A percentile compares a stretch with the other conserved stretches of the same genome.
phyloP scores from a whole-genome alignment of 2,329 filamentous ascomycete species.

The Cadophora luteo-olivacea region DNA sequence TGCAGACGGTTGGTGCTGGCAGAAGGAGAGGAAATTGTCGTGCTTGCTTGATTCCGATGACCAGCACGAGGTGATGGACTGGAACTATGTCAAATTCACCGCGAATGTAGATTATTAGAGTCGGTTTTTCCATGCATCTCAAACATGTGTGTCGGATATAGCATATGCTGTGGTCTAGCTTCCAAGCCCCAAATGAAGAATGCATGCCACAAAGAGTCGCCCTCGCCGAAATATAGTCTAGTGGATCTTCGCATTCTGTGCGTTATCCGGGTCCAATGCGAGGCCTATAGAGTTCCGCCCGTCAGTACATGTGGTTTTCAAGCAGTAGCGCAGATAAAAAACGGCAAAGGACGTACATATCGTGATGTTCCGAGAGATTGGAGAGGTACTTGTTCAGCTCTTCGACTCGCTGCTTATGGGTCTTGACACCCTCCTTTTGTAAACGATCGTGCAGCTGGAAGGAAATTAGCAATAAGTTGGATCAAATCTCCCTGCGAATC shows the following conservation, averaged over 20 bases:
- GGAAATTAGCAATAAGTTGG: neutral
- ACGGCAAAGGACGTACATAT: slow-evolving; percentile 65
- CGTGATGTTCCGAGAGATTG: slow-evolving; percentile 93
- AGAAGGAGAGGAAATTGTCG: neutral
- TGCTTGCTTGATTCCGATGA: neutral
- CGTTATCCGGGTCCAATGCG: slow-evolving; percentile 35
- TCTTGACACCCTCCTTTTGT: slow-evolving; percentile 83
- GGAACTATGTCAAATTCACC: neutral
- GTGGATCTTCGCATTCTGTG: neutral
- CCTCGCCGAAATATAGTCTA: neutral
- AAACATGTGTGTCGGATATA: neutral
- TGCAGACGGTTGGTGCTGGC: neutral
- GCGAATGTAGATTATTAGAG: neutral
- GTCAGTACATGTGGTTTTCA: neutral
- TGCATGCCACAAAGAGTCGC: neutral
- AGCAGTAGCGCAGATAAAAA: neutral
- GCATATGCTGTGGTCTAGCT: neutral
- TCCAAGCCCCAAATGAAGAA: neutral
- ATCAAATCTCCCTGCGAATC: neutral
- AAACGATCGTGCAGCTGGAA: slow-evolving; percentile 79
- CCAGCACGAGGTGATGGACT: neutral
- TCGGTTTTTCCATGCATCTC: neutral
- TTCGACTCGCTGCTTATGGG: slow-evolving; percentile 95
- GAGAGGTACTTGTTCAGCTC: slow-evolving; percentile 94
- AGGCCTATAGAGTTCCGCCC: slow-evolving; percentile 21